Base-by-base conservation (phyloP, 1,284 basidiomycete species). In the Rhodotorula sp. region DNA sequence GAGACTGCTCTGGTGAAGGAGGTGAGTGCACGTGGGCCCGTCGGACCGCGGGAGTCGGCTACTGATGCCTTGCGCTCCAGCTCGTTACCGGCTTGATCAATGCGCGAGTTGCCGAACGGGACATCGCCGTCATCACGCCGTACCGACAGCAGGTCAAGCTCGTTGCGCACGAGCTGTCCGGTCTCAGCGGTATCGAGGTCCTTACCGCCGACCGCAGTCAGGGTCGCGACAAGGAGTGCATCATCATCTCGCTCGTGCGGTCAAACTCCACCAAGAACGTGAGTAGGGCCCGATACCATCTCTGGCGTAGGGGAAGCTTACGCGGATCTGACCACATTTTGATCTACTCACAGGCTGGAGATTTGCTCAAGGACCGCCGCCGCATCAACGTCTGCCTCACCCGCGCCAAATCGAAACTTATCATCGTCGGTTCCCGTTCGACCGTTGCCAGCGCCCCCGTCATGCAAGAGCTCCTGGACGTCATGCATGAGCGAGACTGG, bases 371-470 rank as follows among this genome's bases (percentile, higher is more conserved):
- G 76, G 96, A 98, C 79, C 95, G 93, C 91, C 85, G 95, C 57
- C 83, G 96, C 48, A 89, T 98, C 84, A 99, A 99, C 78, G 96
- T 99, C 46, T 91, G 93, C 5, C 91, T 99, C 79, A 99, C 96
- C 0, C 87, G 96, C 6, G 95, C 95, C 0, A 87, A 90, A 65
- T 87, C 87, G 51, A 97, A 97, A 81, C 83, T 99, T 6, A 85
- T 97, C 78, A 88, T 99, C 68, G 85, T 99, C 76, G 96, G 95
- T 24, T 91, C 90, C 2, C 84, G 88, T 48, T 85, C 81, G 72
- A 96, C 93, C 0, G 83, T 96, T 15, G 79, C 85, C 37, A 77
- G 80, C 29, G 84, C 86, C 0, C 83, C 88, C 5, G 80, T 95
- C 33, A 74, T 68, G 33, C 18, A 14, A 5, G 59, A 62, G 10